phyloP scores from a whole-genome alignment of 139 green algal genomes.

The Coelastrella sp. region DNA sequence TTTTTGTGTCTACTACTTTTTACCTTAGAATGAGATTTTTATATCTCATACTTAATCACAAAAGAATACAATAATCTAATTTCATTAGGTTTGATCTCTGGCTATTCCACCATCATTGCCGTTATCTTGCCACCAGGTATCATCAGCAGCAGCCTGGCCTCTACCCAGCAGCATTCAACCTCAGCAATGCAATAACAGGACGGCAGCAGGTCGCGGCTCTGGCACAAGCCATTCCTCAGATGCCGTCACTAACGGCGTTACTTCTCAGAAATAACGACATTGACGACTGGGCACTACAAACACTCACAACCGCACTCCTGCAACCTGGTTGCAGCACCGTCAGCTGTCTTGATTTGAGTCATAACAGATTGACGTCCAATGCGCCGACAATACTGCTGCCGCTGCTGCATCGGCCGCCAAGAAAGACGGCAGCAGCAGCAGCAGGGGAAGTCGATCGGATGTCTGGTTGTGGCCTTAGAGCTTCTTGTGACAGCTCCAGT shows the following conservation, averaged over 20 bases:
- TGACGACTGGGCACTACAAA: conserved; percentile 44
- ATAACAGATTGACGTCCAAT: conserved; percentile 39
- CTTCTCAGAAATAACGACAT: conserved; percentile 56
- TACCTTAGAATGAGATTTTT: too few species aligned
- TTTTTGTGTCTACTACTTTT: too few species aligned
- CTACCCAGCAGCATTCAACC: conserved; percentile 24
- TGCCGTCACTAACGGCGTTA: conserved; percentile 49
- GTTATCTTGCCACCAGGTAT: not conserved
- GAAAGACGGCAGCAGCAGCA: not conserved
- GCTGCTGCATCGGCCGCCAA: conserved; percentile 47
- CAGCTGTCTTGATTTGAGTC: conserved; percentile 44
- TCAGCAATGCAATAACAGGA: conserved; percentile 9
- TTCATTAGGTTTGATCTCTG: too few species aligned
- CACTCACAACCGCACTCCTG: conserved; percentile 4
- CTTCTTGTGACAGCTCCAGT: not conserved
- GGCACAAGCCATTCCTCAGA: conserved; percentile 51
- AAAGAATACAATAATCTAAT: too few species aligned
- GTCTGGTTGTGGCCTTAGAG: not conserved
- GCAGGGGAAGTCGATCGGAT: not conserved
- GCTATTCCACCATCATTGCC: too few species aligned
- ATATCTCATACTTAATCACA: too few species aligned
- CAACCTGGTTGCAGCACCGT: conserved; percentile 18
- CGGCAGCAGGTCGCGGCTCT: conserved; percentile 53
- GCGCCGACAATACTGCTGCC: conserved; percentile 35
- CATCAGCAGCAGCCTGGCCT: conserved; percentile 26